Percentiles rank a stretch among this genome's conserved stretches.
Conservation (phyloP, 805 yeast species). For the Starmerella bombi region DNA sequence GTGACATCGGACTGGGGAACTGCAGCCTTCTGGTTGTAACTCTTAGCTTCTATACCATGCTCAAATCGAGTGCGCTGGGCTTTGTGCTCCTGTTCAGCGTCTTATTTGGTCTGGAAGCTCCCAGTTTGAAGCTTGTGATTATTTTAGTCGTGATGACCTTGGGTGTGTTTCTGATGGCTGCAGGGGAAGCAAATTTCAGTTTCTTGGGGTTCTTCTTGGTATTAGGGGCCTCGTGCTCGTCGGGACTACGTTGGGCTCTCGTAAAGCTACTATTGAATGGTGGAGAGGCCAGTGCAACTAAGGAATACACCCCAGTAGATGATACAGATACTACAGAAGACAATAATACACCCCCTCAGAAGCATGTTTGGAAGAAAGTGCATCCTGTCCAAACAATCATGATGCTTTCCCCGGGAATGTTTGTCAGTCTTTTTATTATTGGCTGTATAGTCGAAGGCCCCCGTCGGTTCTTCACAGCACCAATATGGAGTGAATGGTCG, state of each 20-base stretch:
- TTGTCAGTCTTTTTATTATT: constrained; percentile 41
- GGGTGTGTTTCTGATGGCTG: constrained; percentile 83
- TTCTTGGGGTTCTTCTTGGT: constrained; percentile 60
- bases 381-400: constrained; percentile 75
- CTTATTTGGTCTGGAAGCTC: constrained; percentile 60
- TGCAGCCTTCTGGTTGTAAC: constrained; percentile 68
- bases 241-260: constrained; percentile 91
- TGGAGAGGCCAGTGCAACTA: constrained; percentile 24
- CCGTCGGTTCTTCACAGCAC: constrained; percentile 36
- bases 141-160: constrained; percentile 68
- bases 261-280: constrained; percentile 68
- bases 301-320: no score
- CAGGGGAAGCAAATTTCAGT: constrained; percentile 28
- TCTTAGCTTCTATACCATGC: constrained; percentile 78
- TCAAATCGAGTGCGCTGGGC: constrained; percentile 75
- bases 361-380: constrained; percentile 16
- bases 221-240: constrained; percentile 60
- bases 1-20: constrained; percentile 90
- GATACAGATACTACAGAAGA: neutral
- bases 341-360: neutral
- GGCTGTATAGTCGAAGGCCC: constrained; percentile 66
- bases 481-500: constrained; percentile 57
- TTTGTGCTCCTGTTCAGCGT: constrained; percentile 86
- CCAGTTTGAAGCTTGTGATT: constrained; percentile 50
- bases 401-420: constrained; percentile 78